A percentile compares a stretch with the other conserved stretches of the same genome.
Evolutionary conservation across 768 basidiomycete genomes (phyloP).

Genomic region (Ramaria sp.): DNA sequence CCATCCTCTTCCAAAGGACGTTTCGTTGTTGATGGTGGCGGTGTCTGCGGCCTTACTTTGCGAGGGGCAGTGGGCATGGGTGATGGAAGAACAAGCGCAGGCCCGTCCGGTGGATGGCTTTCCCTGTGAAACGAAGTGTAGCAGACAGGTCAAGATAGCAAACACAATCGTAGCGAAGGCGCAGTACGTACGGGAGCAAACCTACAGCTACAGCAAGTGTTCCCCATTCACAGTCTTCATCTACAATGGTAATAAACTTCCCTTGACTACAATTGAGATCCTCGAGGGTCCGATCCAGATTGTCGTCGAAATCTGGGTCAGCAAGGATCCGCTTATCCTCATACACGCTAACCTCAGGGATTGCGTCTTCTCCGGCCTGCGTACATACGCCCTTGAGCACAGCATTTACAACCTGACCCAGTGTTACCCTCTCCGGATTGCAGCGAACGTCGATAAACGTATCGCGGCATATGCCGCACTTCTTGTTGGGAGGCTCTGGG

Average conservation of each 20-base stretch:
- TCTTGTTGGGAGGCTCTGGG: slow-evolving; percentile 57
- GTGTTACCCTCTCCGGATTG: slow-evolving; percentile 54
- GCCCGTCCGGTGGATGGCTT: slow-evolving; percentile 40
- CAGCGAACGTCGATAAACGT: slow-evolving; percentile 67
- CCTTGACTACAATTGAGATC: slow-evolving; percentile 72
- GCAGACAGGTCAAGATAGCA: slow-evolving; percentile 5
- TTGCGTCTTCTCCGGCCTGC: slow-evolving; percentile 22
- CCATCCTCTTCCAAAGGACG: slow-evolving; percentile 36
- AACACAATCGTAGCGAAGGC: not conserved
- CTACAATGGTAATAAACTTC: slow-evolving; percentile 80
- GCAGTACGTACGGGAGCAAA: slow-evolving; percentile 51
- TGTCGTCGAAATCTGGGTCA: slow-evolving; percentile 94
- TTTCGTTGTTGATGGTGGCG: slow-evolving; percentile 33
- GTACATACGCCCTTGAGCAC: slow-evolving; percentile 33
- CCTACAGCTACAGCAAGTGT: slow-evolving; percentile 65
- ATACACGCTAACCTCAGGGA: slow-evolving; percentile 66
- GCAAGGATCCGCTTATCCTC: slow-evolving; percentile 80
- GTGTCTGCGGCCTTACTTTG: slow-evolving; percentile 23
- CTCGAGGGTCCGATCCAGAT: slow-evolving; percentile 66
- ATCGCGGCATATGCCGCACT: slow-evolving; percentile 81
- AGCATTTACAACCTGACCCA: slow-evolving; percentile 63
- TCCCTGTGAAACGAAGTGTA: slow-evolving; percentile 27
- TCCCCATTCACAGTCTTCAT: slow-evolving; percentile 71
- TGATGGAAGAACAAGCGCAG: slow-evolving; percentile 51
- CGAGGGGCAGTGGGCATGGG: slow-evolving; percentile 49